Conservation (phyloP, 306 rosid genomes). For the Trifolium dubium region DNA sequence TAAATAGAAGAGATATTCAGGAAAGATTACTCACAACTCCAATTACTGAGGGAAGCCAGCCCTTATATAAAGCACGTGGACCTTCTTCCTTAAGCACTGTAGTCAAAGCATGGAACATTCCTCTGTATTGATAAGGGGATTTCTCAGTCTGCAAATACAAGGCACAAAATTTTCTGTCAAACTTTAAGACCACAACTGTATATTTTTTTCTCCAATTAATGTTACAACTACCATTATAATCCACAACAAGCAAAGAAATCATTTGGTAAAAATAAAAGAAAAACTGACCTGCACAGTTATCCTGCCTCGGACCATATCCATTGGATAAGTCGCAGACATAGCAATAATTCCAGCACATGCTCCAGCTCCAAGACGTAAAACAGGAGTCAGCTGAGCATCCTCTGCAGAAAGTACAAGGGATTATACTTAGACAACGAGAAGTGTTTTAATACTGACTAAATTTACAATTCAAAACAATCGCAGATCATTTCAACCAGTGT, state of each 20-base stretch:
- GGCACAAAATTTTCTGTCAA: slow-evolving; percentile 30
- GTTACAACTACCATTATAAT: background rate
- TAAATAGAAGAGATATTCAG: slow-evolving; percentile 20
- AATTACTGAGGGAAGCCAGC: slow-evolving; percentile 99
- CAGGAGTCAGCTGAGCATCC: slow-evolving; percentile 92
- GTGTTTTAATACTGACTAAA: background rate
- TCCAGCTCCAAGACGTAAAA: slow-evolving; percentile 98
- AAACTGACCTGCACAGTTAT: slow-evolving; percentile 86
- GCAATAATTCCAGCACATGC: slow-evolving; percentile 99
- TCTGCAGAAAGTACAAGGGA: slow-evolving; percentile 59
- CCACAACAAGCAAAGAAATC: slow-evolving; percentile 12
- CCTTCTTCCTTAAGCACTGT: slow-evolving; percentile 97
- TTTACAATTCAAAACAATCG: background rate
- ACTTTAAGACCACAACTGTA: slow-evolving; percentile 1
- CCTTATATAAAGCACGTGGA: slow-evolving; percentile 94
- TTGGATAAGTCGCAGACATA: slow-evolving; percentile 99
- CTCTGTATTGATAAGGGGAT: slow-evolving; percentile 96
- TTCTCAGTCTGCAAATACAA: slow-evolving; percentile 72
- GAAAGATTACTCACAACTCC: slow-evolving; percentile 84
- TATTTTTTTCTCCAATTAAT: slow-evolving; percentile 18
- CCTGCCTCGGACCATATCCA: slow-evolving; percentile 99
- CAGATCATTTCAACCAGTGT: slow-evolving; percentile 19
- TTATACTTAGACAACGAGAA: slow-evolving; percentile 18
- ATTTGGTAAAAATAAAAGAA: slow-evolving; percentile 25
- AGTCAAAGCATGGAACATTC: slow-evolving; percentile 92